Evolutionary conservation across 305 asterid species (phyloP), one percentile per base, ranked within the genome.

Genomic region (Andrographis paniculata): DNA sequence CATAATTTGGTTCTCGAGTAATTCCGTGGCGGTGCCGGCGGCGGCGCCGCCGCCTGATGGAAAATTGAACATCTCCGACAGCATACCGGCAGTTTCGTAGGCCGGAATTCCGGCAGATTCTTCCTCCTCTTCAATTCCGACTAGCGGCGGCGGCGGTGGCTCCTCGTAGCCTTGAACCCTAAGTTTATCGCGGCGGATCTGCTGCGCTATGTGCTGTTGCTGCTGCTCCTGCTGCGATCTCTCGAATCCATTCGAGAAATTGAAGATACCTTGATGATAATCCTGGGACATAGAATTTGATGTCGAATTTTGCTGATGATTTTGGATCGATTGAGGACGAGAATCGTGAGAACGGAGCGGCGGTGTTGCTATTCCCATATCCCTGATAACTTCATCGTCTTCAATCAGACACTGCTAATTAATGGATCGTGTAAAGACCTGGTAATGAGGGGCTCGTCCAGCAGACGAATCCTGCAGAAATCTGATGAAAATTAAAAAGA

Each of bases 191-290:
- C 94, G 71, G 12, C 91, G 94, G 83, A 92, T 81, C 89, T 92
- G 95, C 42, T 86, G 95, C 7, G 89, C 74, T 66, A 80, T 66
- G 43, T 86, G 93, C 0, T 77, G 94, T 0, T 76, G 78, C 0
- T 74, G 71, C 23, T 70, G 78, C 5, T 76, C 77, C 18, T 68
- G 82, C 22, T 67, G 91, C 10, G 85, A 77, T 86, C 94, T 80
- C 65, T 83, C 94, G 87, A 91, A 91, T 39, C 86, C 94, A 75
- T 83, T 83, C 60, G 89, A 77, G 87, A 86, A 92, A 60, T 72
- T 77, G 53, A 73, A 81, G 60, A 77, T 64, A 11, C 83, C 82
- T 52, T 74, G 92, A 20, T 74, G 93, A 66, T 83, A 79, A 52
- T 91, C 91, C 67, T 84, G 84, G 74, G 96, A 91, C 99, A 86